Evolutionary conservation across 1,284 basidiomycete species (phyloP).

Genomic region (Melampsora larici-populina): DNA sequence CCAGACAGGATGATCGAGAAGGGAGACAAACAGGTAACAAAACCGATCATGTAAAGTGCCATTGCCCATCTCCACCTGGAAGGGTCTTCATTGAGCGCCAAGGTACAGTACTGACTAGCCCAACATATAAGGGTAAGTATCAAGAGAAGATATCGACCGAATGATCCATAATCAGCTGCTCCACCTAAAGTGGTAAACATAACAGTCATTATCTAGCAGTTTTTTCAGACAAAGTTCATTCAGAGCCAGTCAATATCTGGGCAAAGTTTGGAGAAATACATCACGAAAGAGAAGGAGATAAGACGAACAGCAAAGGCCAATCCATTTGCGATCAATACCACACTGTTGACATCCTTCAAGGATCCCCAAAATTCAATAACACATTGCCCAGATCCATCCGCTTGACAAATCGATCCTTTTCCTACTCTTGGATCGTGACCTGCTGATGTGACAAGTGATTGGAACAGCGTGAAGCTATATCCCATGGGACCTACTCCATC

Average conservation of each 20-base stretch:
- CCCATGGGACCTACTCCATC: constrained; percentile 40
- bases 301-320: constrained; percentile 30
- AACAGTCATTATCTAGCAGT: constrained; percentile 37
- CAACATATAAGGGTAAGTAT: constrained; percentile 38
- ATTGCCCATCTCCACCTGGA: constrained; percentile 29
- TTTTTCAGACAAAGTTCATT: neutral
- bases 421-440: constrained; percentile 41
- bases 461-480: constrained; percentile 39
- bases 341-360: constrained; percentile 23
- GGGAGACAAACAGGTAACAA: constrained; percentile 31
- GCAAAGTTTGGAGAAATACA: neutral
- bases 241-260: too few relatives aligned
- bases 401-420: constrained; percentile 14
- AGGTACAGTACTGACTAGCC: constrained; percentile 21
- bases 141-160: constrained; percentile 33
- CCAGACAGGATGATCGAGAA: neutral
- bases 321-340: constrained; percentile 39
- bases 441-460: constrained; percentile 26
- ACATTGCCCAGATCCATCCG: constrained; percentile 20
- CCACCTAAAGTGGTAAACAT: constrained; percentile 37
- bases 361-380: constrained; percentile 21
- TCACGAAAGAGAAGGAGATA: neutral
- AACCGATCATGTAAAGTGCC: constrained; percentile 40
- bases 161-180: constrained; percentile 33
- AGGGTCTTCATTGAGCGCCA: constrained; percentile 22